Percentiles rank a stretch among this genome's conserved stretches.
Conservation (phyloP, 768 basidiomycete genomes). For the Phylloporus sp. region DNA sequence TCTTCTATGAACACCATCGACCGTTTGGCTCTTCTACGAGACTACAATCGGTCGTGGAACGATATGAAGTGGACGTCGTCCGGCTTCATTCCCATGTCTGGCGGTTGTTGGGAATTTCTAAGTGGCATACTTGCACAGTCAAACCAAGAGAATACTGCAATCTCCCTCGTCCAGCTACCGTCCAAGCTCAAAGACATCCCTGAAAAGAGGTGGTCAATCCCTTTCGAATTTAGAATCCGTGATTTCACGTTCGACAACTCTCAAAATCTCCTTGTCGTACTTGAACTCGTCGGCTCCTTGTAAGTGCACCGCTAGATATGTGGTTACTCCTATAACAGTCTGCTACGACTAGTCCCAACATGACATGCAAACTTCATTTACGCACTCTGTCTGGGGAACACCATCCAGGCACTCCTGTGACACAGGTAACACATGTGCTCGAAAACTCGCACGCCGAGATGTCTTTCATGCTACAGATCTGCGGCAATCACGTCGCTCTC, state of each 20-base stretch:
- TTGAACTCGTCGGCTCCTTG: conserved; percentile 22
- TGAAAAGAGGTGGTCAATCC: conserved; percentile 25
- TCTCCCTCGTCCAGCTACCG: conserved; percentile 28
- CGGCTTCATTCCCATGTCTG: conserved; percentile 10
- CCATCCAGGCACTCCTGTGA: conserved; percentile 20
- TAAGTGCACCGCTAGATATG: conserved; percentile 9
- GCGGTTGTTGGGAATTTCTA: conserved; percentile 32
- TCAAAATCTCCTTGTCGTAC: conserved; percentile 31
- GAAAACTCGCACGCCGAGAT: conserved; percentile 1
- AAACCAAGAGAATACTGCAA: conserved; percentile 8
- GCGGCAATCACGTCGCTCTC: conserved; percentile 28
- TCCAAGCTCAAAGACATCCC: conserved; percentile 28
- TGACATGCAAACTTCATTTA: conserved; percentile 24
- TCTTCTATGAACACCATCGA: conserved; percentile 16
- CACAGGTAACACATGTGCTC: conserved; percentile 13
- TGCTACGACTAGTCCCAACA: conserved; percentile 13
- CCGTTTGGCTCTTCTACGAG: conserved; percentile 25
- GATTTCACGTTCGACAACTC: conserved; percentile 36
- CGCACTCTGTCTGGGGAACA: conserved; percentile 28
- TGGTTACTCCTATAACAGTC: background rate
- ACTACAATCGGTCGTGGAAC: conserved; percentile 29
- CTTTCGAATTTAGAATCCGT: conserved; percentile 25
- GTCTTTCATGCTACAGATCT: conserved; percentile 30
- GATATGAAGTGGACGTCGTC: conserved; percentile 19
- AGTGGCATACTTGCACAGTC: conserved; percentile 33